Base-by-base conservation (phyloP, 768 basidiomycete species). In the Xanthoconium stramineum region DNA sequence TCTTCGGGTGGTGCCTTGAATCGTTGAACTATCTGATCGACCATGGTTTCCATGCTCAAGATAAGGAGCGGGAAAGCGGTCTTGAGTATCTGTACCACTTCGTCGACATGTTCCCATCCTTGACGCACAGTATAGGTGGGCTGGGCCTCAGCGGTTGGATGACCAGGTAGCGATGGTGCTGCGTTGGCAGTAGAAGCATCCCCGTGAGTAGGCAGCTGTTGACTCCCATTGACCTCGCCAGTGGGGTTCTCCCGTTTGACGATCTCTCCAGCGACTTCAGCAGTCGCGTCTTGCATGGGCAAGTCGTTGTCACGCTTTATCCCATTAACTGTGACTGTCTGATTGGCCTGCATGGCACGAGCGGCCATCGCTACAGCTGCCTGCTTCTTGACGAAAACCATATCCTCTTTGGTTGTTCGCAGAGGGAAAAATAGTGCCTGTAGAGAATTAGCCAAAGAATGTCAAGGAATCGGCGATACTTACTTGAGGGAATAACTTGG, bases 391-490 rank as follows among this genome's bases (percentile, higher is more conserved):
- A 78, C 68, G 32, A 75, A 66, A 17, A 67, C 63, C 70, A 89
- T 82, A 44, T 93, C 91, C 61, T 92, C 89, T 58, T 81, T 81
- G 1, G 83, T 83, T 2, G 95, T 96, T 17, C 97, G 89, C 37
- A 98, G 73, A 55, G 91, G 90, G 78, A 96, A 99, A 76, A 97
- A 99, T 28, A 98, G 76, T 1, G 94, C 93, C 94, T 99, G 62
- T 11, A 40, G 37, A 58, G 36, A 35, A 19, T 57, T 37, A 65
- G 56, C 50, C 37, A 29, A n/a, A 19, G 39, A 55, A 28, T 49
- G 24, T 39, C 5, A 32, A 42, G 24, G 48, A 12, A 33, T 28
- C 19, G 36, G 30, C 43, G 24, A 36, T 4, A 74, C 84, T 60
- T 63, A 85, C 95, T 83, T 99, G 97, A 42, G 97, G 97, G 73